These are phyloP conservation scores for Tulasnella calospora DNA, from an alignment of 768 basidiomycete genomes.

Conservation along the genomic window DNA sequence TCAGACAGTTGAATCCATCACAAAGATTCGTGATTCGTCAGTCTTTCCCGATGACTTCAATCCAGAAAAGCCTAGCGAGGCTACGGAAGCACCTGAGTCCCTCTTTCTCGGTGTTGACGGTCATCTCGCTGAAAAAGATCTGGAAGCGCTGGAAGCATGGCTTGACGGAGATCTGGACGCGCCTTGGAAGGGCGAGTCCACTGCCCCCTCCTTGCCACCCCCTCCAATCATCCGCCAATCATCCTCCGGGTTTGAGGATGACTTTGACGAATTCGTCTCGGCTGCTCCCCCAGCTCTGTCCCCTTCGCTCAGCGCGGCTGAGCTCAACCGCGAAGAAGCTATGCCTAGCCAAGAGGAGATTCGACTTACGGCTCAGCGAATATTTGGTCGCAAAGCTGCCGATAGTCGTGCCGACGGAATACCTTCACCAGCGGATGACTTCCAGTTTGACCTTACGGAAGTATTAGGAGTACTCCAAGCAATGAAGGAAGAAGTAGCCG, in stretches of 20 bases:
- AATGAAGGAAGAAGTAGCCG: constrained; percentile 69
- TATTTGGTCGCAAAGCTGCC: constrained; percentile 33
- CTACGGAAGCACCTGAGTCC: constrained; percentile 10
- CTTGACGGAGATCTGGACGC: constrained; percentile 48
- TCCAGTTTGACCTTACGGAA: constrained; percentile 55
- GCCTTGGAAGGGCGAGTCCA: constrained; percentile 19
- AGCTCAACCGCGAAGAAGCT: constrained; percentile 26
- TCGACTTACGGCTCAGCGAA: constrained; percentile 34
- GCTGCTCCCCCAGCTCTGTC: constrained; percentile 50
- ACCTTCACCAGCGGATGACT: constrained; percentile 31
- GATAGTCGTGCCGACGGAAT: constrained; percentile 16
- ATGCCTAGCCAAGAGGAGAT: constrained; percentile 37
- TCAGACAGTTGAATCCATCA: not conserved
- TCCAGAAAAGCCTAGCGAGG: not conserved
- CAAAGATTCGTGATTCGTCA: not conserved
- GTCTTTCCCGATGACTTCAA: constrained; percentile 26
- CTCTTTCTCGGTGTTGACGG: constrained; percentile 19
- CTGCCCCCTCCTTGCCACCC: not conserved
- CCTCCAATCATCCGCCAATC: not conserved
- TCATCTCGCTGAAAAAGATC: constrained; percentile 37
- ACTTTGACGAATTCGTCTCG: constrained; percentile 71
- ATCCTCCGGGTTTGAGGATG: constrained; percentile 59
- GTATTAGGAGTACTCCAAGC: constrained; percentile 59
- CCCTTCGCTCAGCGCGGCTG: constrained; percentile 19
- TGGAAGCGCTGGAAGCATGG: constrained; percentile 60